Percentiles rank a stretch among this genome's conserved stretches.
phyloP scores from a whole-genome alignment of 345 rosid genomes.

The Dipteronia dyeriana region DNA sequence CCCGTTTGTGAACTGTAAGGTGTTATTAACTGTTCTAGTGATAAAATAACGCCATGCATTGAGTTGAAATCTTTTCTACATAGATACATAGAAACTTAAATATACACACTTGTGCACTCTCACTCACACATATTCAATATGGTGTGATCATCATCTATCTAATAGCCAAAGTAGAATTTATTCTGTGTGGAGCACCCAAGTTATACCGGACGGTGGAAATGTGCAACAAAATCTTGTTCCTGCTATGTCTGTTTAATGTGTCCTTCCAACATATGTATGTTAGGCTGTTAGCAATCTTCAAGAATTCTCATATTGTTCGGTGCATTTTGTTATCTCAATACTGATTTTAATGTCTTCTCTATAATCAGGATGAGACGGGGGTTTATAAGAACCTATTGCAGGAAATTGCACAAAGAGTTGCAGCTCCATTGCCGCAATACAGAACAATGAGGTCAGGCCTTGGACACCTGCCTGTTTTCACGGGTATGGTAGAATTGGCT shows the following conservation, averaged over 20 bases:
- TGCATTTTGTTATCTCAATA: constrained; percentile 11
- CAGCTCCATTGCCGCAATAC: constrained; percentile 89
- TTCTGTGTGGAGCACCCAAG: too few species aligned
- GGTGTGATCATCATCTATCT: background rate
- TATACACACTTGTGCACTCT: background rate
- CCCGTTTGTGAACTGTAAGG: too few species aligned
- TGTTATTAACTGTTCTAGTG: too few species aligned
- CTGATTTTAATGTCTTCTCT: constrained; percentile 21
- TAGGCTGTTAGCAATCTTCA: background rate
- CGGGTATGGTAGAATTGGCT: constrained; percentile 94
- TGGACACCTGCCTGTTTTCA: constrained; percentile 94
- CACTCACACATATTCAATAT: too few species aligned
- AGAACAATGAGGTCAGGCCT: constrained; percentile 92
- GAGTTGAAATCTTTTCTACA: background rate
- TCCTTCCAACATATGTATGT: background rate
- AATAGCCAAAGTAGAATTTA: background rate
- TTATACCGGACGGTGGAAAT: too few species aligned
- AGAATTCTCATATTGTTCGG: background rate
- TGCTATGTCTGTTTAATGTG: too few species aligned
- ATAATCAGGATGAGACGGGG: constrained; percentile 93
- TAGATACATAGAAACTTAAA: background rate
- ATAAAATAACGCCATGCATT: too few species aligned
- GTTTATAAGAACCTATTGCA: constrained; percentile 96
- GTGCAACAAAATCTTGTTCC: background rate
- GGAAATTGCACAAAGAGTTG: constrained; percentile 96